Conservation (phyloP, 2,329 filamentous ascomycete species). For the Zasmidium cellare region DNA sequence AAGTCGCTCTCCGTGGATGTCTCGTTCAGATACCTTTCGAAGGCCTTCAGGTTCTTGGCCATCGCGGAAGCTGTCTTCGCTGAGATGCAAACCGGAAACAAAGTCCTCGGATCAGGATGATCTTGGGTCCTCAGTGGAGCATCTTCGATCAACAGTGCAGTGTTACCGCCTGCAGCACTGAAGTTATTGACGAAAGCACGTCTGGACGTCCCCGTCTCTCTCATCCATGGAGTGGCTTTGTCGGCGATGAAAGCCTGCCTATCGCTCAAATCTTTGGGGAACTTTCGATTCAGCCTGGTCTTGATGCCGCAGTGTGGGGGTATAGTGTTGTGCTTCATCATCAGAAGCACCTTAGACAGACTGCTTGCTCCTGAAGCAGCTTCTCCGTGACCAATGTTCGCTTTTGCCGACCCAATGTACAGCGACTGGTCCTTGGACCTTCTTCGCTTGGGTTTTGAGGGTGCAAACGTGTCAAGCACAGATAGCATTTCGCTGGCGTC, state of each 20-base stretch:
- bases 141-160: conserved; percentile 32
- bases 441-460: not conserved
- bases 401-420: conserved; percentile 25
- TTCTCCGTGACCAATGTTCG: conserved; percentile 31
- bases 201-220: not conserved
- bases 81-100: too few species aligned
- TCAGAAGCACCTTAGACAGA: conserved; percentile 55
- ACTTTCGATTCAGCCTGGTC: conserved; percentile 12
- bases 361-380: conserved; percentile 44
- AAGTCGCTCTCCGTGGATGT: too few species aligned
- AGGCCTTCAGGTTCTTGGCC: too few species aligned
- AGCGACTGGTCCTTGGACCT: conserved; percentile 10
- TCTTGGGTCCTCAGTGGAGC: conserved; percentile 10
- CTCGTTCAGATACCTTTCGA: too few species aligned
- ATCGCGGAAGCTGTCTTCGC: too few species aligned
- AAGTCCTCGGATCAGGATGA: too few species aligned
- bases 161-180: conserved; percentile 40
- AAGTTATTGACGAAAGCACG: conserved; percentile 38
- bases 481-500: conserved; percentile 16
- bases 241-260: not conserved
- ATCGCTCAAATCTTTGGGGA: not conserved
- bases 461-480: conserved; percentile 14
- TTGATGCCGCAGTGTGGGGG: conserved; percentile 8
- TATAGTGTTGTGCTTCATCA: conserved; percentile 30
- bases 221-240: not conserved